Conservation (phyloP, 805 yeast genomes). For the Lipomyces chichibuensis region DNA sequence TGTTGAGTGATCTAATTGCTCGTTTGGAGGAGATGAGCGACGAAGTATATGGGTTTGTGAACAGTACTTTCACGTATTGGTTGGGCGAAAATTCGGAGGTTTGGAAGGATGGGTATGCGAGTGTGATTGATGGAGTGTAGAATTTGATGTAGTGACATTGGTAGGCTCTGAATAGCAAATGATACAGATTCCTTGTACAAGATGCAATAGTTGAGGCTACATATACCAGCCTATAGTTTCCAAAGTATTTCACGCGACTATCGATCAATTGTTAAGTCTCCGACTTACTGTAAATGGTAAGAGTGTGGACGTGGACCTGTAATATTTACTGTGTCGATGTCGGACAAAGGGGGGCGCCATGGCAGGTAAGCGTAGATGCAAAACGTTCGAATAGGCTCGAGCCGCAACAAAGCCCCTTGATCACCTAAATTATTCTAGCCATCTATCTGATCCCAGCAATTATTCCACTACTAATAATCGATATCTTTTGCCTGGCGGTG, state of each 20-base stretch:
- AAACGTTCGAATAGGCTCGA: neutral
- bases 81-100: slow-evolving; percentile 78
- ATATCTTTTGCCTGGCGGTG: neutral
- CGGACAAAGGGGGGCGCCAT: neutral
- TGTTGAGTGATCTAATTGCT: slow-evolving; percentile 81
- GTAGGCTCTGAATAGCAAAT: neutral
- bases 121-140: neutral
- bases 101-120: slow-evolving; percentile 51
- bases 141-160: neutral
- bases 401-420: neutral
- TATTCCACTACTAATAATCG: neutral
- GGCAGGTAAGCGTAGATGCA: neutral
- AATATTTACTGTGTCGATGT: no score
- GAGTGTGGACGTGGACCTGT: neutral
- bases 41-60: slow-evolving; percentile 55
- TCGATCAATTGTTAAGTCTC: neutral
- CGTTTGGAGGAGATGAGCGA: slow-evolving; percentile 58
- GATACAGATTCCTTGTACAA: neutral
- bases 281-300: neutral
- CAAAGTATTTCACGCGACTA: neutral
- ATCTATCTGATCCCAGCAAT: neutral
- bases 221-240: neutral
- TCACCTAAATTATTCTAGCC: no score
- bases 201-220: neutral
- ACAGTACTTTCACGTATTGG: slow-evolving; percentile 63